phyloP scores from a whole-genome alignment of 371 early-diverging fungal genomes.

The Mucor irregularis region DNA sequence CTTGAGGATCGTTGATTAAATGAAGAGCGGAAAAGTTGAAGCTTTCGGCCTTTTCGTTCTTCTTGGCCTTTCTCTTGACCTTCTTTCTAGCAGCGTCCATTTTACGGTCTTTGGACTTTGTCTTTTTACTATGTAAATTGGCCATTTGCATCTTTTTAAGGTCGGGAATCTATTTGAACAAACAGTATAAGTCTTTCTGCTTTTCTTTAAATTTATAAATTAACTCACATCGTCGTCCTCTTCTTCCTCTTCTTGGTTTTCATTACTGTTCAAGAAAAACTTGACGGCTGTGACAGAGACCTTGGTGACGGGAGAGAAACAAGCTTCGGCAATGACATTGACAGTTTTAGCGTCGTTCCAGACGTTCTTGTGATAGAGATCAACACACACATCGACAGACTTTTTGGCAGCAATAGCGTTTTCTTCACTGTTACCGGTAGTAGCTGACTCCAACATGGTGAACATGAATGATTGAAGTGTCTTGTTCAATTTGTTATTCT shows the following conservation, averaged over 20 bases:
- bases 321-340: constrained; percentile 95
- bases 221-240: constrained; percentile 63
- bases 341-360: constrained; percentile 98
- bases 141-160: constrained; percentile 76
- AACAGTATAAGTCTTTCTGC: background rate
- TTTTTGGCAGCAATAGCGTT: constrained; percentile 90
- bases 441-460: constrained; percentile 74
- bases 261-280: constrained; percentile 87
- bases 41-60: constrained; percentile 67
- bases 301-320: constrained; percentile 88
- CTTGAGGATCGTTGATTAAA: constrained; percentile 94
- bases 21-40: constrained; percentile 94
- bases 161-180: constrained; percentile 49
- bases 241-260: constrained; percentile 70
- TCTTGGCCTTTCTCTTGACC: constrained; percentile 59
- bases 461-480: constrained; percentile 95
- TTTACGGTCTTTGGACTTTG: constrained; percentile 69
- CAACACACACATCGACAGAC: constrained; percentile 93
- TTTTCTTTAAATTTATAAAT: background rate
- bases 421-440: constrained; percentile 59
- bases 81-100: constrained; percentile 76
- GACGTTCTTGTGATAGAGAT: constrained; percentile 91
- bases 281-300: constrained; percentile 90
- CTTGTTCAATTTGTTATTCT: constrained; percentile 96
- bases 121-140: constrained; percentile 80